phyloP scores from a whole-genome alignment of 495 filamentous ascomycete genomes.

The Lepraria neglecta region DNA sequence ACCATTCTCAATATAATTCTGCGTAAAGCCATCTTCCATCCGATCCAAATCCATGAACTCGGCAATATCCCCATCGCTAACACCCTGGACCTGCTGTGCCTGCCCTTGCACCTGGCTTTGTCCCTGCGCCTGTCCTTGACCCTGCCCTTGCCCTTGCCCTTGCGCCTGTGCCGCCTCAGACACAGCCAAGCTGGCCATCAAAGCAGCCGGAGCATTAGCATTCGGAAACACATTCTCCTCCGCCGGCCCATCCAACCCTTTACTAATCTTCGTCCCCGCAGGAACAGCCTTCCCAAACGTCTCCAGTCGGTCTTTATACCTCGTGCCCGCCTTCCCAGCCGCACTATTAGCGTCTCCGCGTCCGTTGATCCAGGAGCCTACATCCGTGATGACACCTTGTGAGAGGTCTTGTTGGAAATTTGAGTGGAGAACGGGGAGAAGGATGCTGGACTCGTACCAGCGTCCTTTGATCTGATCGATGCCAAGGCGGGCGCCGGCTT shows the following conservation, averaged over 20 bases:
- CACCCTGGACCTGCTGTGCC: constrained; percentile 14
- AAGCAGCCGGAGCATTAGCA: constrained; percentile 1
- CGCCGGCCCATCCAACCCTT: constrained; percentile 29
- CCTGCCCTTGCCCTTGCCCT: background rate
- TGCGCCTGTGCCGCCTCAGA: constrained; percentile 1
- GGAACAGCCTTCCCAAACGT: constrained; percentile 45
- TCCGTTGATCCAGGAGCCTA: constrained; percentile 45
- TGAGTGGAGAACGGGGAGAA: constrained; percentile 44
- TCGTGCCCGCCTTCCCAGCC: constrained; percentile 25
- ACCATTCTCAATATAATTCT: background rate
- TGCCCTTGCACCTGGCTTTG: constrained; percentile 8
- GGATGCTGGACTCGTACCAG: constrained; percentile 54
- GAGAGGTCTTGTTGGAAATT: constrained; percentile 36
- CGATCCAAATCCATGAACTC: constrained; percentile 33
- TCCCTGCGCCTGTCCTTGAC: background rate
- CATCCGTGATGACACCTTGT: constrained; percentile 38
- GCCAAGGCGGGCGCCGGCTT: constrained; percentile 30
- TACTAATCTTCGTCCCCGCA: constrained; percentile 31
- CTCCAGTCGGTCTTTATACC: constrained; percentile 34
- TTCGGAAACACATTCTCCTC: constrained; percentile 23
- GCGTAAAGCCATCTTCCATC: constrained; percentile 21
- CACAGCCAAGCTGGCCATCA: background rate
- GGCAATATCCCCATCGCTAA: constrained; percentile 26
- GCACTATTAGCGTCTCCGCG: constrained; percentile 35
- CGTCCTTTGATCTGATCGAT: constrained; percentile 54